Evolutionary conservation across 306 rosid genomes (phyloP), one percentile per base, ranked within the genome.

Genomic region (Oemleria cerasiformis): DNA sequence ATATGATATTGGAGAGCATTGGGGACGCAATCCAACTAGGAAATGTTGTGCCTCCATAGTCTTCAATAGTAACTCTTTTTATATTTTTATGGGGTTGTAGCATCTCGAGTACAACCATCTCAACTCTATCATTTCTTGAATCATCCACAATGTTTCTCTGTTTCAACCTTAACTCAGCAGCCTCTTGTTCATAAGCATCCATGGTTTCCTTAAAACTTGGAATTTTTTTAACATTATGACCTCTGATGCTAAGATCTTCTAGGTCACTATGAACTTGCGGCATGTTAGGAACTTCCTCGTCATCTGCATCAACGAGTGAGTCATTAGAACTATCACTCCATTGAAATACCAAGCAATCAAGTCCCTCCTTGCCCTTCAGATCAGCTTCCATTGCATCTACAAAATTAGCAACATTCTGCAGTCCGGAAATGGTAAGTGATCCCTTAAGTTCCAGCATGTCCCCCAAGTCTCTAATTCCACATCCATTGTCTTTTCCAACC

Each of bases 21-120:
- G 76, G 73, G 12, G 77, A 79, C 16, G 59, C 76, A n/a, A 79
- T 70, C 83, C 83, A 79, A 39, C 70, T 65, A 50, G 83, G 80
- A 54, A 79, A 75, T 15, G 0, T 56, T 42, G 69, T 67, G 62
- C 83, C 83, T 57, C 77, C 83, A 17, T 63, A 79, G 36, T 75
- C 83, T 44, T 59, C 40, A 3, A 80, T 75, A 20, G 57, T 75
- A 65, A 80, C 41, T 7, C 51, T 5, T 54, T 70, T 75, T 11
- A 70, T 65, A 34, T 64, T 75, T 6, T 70, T 49, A 41, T 75
- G 83, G 13, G 83, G 83, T 50, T 74, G 80, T 38, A 80, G 72
- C 83, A 80, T 70, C 77, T 80, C 80, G 12, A 80, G 67, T 15
- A 80, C 83, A 47, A 63, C 21, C 43, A 47, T 70, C 70, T 70